phyloP scores from a whole-genome alignment of 2,329 filamentous ascomycete species.

The Fusarium sp. region DNA sequence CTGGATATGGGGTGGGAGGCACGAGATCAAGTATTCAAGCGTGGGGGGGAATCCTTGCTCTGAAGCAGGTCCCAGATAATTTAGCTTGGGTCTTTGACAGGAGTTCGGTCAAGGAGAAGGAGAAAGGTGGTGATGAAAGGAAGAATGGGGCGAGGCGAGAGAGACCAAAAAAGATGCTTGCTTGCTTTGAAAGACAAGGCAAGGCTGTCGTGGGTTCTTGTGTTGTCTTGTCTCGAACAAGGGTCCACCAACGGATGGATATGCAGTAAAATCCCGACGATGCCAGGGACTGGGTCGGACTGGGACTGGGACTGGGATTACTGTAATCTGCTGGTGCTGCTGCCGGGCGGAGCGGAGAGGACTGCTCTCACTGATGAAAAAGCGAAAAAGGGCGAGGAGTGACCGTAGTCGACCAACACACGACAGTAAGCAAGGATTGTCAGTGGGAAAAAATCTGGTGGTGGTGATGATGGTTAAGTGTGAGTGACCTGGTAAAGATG shows the following conservation, averaged over 20 bases:
- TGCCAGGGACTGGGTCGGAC: constrained; percentile 12
- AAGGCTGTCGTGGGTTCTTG: constrained; percentile 11
- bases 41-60: constrained; percentile 37
- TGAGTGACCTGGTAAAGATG: constrained; percentile 9
- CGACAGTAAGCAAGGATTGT: constrained; percentile 9
- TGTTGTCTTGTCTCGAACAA: constrained; percentile 12
- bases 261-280: constrained; percentile 25
- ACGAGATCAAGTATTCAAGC: constrained; percentile 37
- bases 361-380: neutral
- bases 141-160: constrained; percentile 34
- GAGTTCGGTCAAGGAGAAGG: constrained; percentile 42
- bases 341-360: constrained; percentile 22
- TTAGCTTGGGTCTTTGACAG: constrained; percentile 8
- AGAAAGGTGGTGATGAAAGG: constrained; percentile 26
- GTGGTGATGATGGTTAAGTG: constrained; percentile 3
- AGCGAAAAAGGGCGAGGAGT: constrained; percentile 6
- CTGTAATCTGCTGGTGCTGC: neutral
- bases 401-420: constrained; percentile 3
- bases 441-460: constrained; percentile 17
- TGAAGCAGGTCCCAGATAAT: constrained; percentile 14
- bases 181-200: constrained; percentile 21
- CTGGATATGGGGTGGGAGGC: constrained; percentile 11
- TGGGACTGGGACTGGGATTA: neutral
- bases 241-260: constrained; percentile 32
- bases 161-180: constrained; percentile 25